Evolutionary conservation across 805 yeast genomes (phyloP).

Genomic region (Candida sonorensis): DNA sequence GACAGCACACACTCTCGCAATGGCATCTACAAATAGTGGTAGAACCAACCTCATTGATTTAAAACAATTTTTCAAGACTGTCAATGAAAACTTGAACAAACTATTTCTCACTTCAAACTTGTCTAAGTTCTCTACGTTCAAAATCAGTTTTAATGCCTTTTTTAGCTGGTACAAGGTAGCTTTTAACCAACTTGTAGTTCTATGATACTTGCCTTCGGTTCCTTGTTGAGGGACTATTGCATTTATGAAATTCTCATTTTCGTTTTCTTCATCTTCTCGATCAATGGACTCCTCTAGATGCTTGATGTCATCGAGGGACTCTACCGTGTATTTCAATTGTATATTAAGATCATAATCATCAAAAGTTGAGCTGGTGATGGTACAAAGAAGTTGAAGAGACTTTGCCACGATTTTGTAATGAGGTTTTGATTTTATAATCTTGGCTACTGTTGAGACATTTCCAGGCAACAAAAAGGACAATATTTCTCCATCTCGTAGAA

Average conservation of each 20-base stretch:
- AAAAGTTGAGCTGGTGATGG: conserved; percentile 30
- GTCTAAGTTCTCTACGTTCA: conserved; percentile 14
- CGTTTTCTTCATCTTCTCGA: not conserved
- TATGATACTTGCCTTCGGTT: conserved; percentile 15
- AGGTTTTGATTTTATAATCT: conserved; percentile 26
- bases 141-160: conserved; percentile 35
- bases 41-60: conserved; percentile 30
- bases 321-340: conserved; percentile 2
- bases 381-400: conserved; percentile 25
- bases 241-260: conserved; percentile 3
- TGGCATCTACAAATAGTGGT: conserved; percentile 29
- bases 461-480: conserved; percentile 47
- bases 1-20: conserved; percentile 13
- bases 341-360: conserved; percentile 33
- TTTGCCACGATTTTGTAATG: conserved; percentile 32
- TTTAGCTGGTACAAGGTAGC: conserved; percentile 46
- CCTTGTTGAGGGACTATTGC: conserved; percentile 13
- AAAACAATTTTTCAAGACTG: conserved; percentile 27
- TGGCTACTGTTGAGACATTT: conserved; percentile 38
- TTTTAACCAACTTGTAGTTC: conserved; percentile 49
- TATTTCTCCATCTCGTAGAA: conserved; percentile 39
- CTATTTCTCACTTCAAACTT: conserved; percentile 29
- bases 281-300: not conserved
- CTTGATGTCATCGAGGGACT: conserved; percentile 11
- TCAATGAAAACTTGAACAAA: conserved; percentile 25